A percentile compares a stretch with the other conserved stretches of the same genome.
Evolutionary conservation across 345 rosid species (phyloP).

Genomic region (Pelargonium nanum): DNA sequence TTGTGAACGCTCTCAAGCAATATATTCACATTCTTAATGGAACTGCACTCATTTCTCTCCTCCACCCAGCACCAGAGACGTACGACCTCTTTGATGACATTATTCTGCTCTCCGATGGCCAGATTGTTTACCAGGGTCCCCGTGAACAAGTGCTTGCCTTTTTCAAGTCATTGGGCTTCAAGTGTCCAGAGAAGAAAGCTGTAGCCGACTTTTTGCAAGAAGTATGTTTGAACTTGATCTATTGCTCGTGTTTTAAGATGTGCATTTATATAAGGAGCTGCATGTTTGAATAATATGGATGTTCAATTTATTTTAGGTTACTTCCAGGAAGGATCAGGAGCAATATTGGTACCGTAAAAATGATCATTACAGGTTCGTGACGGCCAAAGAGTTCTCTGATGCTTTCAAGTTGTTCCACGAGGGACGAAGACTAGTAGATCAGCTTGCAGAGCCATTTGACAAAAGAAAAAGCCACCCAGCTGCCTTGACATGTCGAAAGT

Average conservation of each 20-base stretch:
- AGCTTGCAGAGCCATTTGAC: conserved; percentile 46
- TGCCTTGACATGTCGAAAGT: conserved; percentile 46
- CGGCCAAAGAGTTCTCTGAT: conserved; percentile 49
- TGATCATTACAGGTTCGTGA: conserved; percentile 52
- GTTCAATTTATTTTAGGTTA: conserved; percentile 37
- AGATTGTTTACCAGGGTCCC: conserved; percentile 68
- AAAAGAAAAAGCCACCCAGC: conserved; percentile 59
- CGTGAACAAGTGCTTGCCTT: conserved; percentile 43
- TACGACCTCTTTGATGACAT: conserved; percentile 65
- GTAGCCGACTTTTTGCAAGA: conserved; percentile 82
- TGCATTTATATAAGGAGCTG: too few relatives aligned
- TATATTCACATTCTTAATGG: conserved; percentile 41
- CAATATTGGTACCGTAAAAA: conserved; percentile 57
- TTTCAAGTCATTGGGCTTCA: conserved; percentile 58
- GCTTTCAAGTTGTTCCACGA: conserved; percentile 55
- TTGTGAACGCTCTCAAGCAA: conserved; percentile 66
- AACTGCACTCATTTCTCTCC: conserved; percentile 61
- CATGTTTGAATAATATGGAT: neutral
- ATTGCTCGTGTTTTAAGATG: neutral
- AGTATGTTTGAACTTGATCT: conserved; percentile 22
- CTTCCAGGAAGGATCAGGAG: conserved; percentile 69
- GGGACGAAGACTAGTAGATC: conserved; percentile 38
- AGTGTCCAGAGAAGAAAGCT: conserved; percentile 73
- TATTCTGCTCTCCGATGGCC: conserved; percentile 63
- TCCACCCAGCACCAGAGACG: conserved; percentile 80